These are phyloP conservation scores for Fraxinus platypoda DNA, from an alignment of 305 asterid species.

Conservation along the genomic window DNA sequence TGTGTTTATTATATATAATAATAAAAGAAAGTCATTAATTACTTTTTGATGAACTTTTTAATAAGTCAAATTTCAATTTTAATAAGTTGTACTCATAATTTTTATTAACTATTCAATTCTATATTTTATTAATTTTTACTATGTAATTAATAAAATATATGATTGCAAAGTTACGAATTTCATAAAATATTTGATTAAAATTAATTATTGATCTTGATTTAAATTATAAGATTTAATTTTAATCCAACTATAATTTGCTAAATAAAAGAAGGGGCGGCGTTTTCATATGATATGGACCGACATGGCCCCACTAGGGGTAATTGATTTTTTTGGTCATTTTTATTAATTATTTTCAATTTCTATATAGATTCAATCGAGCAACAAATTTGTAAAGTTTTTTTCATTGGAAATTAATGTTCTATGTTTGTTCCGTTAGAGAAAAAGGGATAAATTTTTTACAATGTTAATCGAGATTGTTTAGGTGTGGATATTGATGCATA, in stretches of 20 bases:
- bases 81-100: too few species aligned
- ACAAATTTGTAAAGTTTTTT: background rate
- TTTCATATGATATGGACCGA: conserved; percentile 26
- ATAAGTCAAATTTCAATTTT: too few species aligned
- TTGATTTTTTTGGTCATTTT: background rate
- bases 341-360: background rate
- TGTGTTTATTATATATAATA: background rate
- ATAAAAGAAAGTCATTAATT: background rate
- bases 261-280: conserved; percentile 24
- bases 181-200: background rate
- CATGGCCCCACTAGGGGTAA: background rate
- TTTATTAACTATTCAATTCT: too few species aligned
- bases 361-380: background rate
- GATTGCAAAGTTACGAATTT: too few species aligned
- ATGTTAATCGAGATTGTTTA: background rate
- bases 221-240: too few species aligned
- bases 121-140: too few species aligned
- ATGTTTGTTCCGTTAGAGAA: background rate
- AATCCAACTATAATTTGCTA: background rate
- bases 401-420: background rate
- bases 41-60: background rate
- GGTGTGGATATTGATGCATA: background rate
- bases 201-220: too few species aligned
- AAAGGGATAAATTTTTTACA: too few species aligned
- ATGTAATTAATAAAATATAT: background rate